Conservation (phyloP, 768 basidiomycete genomes). For the Krasilnikovozyma curviuscula region DNA sequence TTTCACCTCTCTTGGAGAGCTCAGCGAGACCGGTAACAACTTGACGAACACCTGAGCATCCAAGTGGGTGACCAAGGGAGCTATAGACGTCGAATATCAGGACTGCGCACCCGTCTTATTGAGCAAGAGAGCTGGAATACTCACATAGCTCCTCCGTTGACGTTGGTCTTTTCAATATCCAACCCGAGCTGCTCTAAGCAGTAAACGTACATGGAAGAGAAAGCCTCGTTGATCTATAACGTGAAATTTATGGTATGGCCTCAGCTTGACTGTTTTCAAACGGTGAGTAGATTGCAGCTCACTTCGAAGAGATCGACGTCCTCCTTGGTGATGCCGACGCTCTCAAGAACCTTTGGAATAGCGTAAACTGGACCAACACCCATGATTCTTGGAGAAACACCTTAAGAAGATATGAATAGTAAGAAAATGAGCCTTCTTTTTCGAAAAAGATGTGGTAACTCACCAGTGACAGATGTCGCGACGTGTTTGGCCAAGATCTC, state of each 20-base stretch:
- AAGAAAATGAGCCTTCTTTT: background rate
- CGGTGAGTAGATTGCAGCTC: background rate
- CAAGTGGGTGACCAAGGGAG: background rate
- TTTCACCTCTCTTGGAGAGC: too few relatives aligned
- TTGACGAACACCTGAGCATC: conserved; percentile 63
- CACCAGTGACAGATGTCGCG: conserved; percentile 50
- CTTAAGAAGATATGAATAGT: conserved; percentile 22
- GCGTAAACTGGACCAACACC: conserved; percentile 27
- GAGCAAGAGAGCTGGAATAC: background rate
- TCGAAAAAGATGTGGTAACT: conserved; percentile 11
- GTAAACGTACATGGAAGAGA: conserved; percentile 67
- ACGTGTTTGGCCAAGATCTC: conserved; percentile 57
- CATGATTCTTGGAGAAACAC: conserved; percentile 65
- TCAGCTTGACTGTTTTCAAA: background rate
- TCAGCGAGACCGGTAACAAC: conserved; percentile 58
- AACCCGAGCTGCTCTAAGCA: conserved; percentile 46
- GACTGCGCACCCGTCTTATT: background rate
- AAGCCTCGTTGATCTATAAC: conserved; percentile 70
- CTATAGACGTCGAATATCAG: background rate
- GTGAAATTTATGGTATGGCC: too few relatives aligned
- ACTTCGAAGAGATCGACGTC: conserved; percentile 72
- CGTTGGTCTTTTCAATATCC: conserved; percentile 51
- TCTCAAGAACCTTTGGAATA: conserved; percentile 44
- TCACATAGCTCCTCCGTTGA: conserved; percentile 78
- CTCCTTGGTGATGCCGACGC: conserved; percentile 41